Percentiles rank a stretch among this genome's conserved stretches.
These are phyloP conservation scores for Venturia asperata DNA, from an alignment of 2,329 filamentous ascomycete genomes.

Conservation along the genomic window DNA sequence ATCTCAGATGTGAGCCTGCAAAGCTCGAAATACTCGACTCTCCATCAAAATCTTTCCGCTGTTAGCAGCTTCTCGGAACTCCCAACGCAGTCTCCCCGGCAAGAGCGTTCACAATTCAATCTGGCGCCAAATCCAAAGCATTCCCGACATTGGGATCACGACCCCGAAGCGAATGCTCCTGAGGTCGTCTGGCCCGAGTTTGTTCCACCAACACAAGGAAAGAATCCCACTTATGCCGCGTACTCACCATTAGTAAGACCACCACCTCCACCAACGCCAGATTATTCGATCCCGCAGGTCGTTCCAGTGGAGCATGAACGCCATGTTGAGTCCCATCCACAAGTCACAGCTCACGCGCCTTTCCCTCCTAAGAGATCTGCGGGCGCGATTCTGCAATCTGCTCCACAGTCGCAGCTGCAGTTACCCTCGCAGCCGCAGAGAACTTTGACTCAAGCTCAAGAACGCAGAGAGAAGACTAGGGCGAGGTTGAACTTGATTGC, in stretches of 20 bases:
- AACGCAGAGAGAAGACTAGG: not conserved
- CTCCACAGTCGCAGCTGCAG: not conserved
- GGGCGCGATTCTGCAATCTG: not conserved
- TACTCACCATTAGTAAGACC: not conserved
- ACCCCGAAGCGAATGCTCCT: not conserved
- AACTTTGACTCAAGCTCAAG: not conserved
- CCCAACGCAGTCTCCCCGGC: not conserved
- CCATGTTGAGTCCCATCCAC: not conserved
- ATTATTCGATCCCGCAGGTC: constrained; percentile 1
- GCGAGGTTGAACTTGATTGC: not conserved
- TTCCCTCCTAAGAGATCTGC: not conserved
- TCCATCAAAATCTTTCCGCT: not conserved
- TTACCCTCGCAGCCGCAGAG: not conserved
- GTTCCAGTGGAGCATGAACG: not conserved
- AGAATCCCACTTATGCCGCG: not conserved
- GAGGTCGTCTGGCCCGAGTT: not conserved
- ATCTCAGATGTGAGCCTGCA: not conserved
- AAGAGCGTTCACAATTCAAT: not conserved
- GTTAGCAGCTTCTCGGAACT: not conserved
- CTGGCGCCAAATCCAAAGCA: not conserved
- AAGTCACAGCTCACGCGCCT: not conserved
- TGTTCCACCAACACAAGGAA: not conserved
- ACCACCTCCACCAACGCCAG: not conserved
- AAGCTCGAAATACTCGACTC: not conserved
- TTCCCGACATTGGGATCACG: not conserved